phyloP scores from a whole-genome alignment of 345 rosid genomes.

The Brassica nigra region DNA sequence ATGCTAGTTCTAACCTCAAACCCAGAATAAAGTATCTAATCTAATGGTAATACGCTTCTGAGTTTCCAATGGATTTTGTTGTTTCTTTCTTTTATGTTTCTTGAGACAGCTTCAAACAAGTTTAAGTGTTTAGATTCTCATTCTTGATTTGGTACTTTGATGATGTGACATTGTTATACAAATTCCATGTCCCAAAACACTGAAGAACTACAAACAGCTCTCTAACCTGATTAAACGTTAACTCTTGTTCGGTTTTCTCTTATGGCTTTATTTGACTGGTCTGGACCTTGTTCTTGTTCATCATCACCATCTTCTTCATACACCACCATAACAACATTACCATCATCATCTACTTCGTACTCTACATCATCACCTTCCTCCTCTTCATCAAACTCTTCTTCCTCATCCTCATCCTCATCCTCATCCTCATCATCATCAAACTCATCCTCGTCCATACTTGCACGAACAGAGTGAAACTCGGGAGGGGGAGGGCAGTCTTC shows the following conservation, averaged over 20 bases:
- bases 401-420: constrained; percentile 56
- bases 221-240: background rate
- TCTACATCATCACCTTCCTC: constrained; percentile 39
- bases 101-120: too few species aligned
- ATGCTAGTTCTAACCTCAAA: constrained; percentile 47
- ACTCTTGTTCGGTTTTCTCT: constrained; percentile 27
- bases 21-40: background rate
- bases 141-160: background rate
- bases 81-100: too few species aligned
- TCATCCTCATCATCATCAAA: constrained; percentile 58
- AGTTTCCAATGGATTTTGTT: background rate
- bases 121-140: background rate
- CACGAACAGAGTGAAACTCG: constrained; percentile 63
- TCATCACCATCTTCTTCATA: constrained; percentile 35
- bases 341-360: constrained; percentile 41
- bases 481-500: constrained; percentile 88
- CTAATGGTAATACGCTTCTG: background rate
- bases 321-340: constrained; percentile 39
- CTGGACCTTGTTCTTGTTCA: constrained; percentile 27
- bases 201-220: background rate
- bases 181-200: background rate
- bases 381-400: constrained; percentile 47
- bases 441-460: constrained; percentile 50
- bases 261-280: background rate
- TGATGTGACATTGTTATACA: background rate